Conservation (phyloP, 2,329 filamentous ascomycete species). For the Sordariomycetes sp. region DNA sequence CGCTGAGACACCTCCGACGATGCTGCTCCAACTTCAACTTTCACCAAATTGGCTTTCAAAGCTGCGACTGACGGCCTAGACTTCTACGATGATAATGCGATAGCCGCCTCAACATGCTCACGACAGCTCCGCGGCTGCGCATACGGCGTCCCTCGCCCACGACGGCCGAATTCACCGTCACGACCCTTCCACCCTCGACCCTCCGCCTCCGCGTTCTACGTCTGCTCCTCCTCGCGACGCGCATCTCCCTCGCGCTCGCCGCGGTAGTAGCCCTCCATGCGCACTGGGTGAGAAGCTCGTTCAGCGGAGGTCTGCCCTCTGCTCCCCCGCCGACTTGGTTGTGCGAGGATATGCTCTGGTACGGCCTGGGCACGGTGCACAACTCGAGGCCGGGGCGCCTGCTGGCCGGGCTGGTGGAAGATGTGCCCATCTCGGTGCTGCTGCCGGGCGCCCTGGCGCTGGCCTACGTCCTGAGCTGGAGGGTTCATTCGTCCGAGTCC, state of each 20-base stretch:
- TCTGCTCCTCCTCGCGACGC: slow-evolving; percentile 30
- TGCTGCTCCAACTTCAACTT: not conserved
- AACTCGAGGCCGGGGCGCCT: slow-evolving; percentile 22
- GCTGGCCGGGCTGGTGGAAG: slow-evolving; percentile 18
- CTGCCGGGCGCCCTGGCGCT: slow-evolving; percentile 23
- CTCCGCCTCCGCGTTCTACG: slow-evolving; percentile 36
- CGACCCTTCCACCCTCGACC: slow-evolving; percentile 57
- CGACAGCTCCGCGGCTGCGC: slow-evolving; percentile 48
- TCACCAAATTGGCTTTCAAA: no score
- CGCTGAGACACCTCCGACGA: no score
- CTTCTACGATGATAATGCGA: not conserved
- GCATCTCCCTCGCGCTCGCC: slow-evolving; percentile 30
- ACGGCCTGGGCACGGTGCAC: slow-evolving; percentile 14
- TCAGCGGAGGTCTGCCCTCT: slow-evolving; percentile 7
- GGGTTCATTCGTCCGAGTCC: slow-evolving; percentile 61
- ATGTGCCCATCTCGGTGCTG: slow-evolving; percentile 28
- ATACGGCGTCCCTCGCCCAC: slow-evolving; percentile 69
- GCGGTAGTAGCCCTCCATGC: slow-evolving; percentile 41
- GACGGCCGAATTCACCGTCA: slow-evolving; percentile 87
- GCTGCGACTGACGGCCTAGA: no score
- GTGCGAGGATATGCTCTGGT: slow-evolving; percentile 13
- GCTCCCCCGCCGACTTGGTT: slow-evolving; percentile 8
- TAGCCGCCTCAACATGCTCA: slow-evolving; percentile 42
- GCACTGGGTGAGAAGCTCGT: slow-evolving; percentile 26
- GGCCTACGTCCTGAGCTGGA: slow-evolving; percentile 34